Base-by-base conservation (phyloP, 306 rosid species). In the Nissolia schottii region DNA sequence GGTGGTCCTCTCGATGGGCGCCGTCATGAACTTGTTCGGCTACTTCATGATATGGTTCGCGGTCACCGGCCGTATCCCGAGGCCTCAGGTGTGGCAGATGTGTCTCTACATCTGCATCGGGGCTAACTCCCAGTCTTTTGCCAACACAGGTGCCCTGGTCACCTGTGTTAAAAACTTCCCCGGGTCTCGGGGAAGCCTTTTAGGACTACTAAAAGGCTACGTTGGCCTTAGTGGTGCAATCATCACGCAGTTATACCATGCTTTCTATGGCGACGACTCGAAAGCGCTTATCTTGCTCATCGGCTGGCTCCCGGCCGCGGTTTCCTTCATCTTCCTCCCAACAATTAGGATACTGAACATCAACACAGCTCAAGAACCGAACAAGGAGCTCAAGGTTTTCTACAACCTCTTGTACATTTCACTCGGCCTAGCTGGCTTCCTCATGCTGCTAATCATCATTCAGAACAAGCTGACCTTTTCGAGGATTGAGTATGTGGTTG, bases 161-260 rank as follows among this genome's bases (percentile, higher is more conserved):
- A 82, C 96, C 0, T 77, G 75, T 46, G 97, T 89, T 2, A 87
- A 84, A 67, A 91, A 87, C 60, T 91, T 92, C 76, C 93, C 91
- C 0, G 79, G 67, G 22, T 81, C 77, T 19, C 73, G 97, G 11
- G 97, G 97, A 6, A 83, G 79, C 57, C 80, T 91, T 16, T 15
- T 92, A 50, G 96, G 97, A 7, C 82, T 91, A 1, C 49, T 89
- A 35, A 91, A 91, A 77, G 96, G 96, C 2, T 85, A 77, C 25
- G 90, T 87, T 56, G 97, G 97, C 3, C 64, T 90, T 5, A 90
- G 96, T 68, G 96, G 93, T 8, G 93, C 96, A 14, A 80, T 90
- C 3, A 80, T 87, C 13, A 77, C 89, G 2, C 93, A 90, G 19
- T 59, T 90, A 3, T 90, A 78, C 70, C 79, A 35, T 35, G 85